Base-by-base conservation (phyloP, 441 rosid genomes). In the Viola pubescens region DNA sequence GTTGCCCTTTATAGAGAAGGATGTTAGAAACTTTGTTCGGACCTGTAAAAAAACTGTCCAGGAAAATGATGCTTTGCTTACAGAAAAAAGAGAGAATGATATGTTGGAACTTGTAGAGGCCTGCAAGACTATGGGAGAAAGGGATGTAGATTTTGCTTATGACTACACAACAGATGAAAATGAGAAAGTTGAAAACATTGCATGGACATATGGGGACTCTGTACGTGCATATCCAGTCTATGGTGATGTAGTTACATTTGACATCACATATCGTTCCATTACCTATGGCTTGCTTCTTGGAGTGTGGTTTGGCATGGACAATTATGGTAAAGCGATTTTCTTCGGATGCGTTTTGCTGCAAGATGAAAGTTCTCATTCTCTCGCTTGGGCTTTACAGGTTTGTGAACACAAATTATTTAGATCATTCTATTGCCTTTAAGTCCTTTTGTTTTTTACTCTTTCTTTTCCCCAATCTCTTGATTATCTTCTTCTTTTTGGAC, bases 331-430 rank as follows among this genome's bases (percentile, higher is more conserved):
- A 40, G 72, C 85, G 4, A 64, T 89, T 72, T 71, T 85, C 56
- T 79, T 89, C 62, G 97, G 95, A 34, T 92, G 88, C 76, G 85
- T 69, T 52, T 75, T 92, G 77, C 79, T 92, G 65, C 97, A 87
- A 69, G 98, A 85, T 58, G 97, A 89, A 67, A 84, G 70, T 46
- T 64, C 66, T 19, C 71, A 47, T 54, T 87, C 98, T 37, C 85
- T 87, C 52, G 42, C 83, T 50, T 92, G 98, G 95, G 98, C 98
- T 62, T 73, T 89, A 66, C 96, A 91, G 98, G 98, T 91, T 81
- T 60, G 88, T 80, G 76, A 64, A 66, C 56, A 7, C 66, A 66
- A n/a, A 61, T 65, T 62, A 44, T 62, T 69, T 51, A 74, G 64
- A 46, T 63, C 59, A 58, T 11, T 66, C 69, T 78, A 60, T 75